Percentiles rank a stretch among this genome's conserved stretches.
These are phyloP conservation scores for Mediolabrus comicus DNA, from an alignment of 108 stramenopile species.

Conservation along the genomic window DNA sequence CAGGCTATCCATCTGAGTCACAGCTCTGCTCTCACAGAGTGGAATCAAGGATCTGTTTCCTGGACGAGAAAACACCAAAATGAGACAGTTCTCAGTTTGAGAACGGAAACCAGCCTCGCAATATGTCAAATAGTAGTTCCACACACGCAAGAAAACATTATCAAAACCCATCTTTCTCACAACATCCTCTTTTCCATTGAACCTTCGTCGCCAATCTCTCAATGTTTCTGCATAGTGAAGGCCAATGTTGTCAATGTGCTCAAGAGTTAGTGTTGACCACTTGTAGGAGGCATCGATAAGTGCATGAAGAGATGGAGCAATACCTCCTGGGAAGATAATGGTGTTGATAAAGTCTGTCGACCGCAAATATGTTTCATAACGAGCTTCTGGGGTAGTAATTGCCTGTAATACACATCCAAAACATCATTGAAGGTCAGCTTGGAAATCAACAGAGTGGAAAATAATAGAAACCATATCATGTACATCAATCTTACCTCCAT, in stretches of 20 bases:
- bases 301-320: conserved; percentile 88
- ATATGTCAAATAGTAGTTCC: conserved; percentile 96
- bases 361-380: conserved; percentile 87
- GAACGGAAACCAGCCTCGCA: conserved; percentile 94
- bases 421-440: too few relatives aligned
- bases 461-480: background rate
- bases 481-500: conserved; percentile 79
- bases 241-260: conserved; percentile 90
- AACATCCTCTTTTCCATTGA: conserved; percentile 67
- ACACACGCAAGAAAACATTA: conserved; percentile 90
- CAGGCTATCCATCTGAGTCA: conserved; percentile 54
- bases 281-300: conserved; percentile 86
- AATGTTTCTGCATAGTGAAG: conserved; percentile 95
- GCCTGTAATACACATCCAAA: too few relatives aligned
- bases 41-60: conserved; percentile 65
- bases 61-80: conserved; percentile 76
- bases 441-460: background rate
- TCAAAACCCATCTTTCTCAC: conserved; percentile 90
- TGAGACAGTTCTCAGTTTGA: conserved; percentile 76
- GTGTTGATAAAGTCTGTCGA: conserved; percentile 97
- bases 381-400: conserved; percentile 94
- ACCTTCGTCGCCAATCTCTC: conserved; percentile 91
- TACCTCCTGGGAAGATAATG: conserved; percentile 94
- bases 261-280: conserved; percentile 74
- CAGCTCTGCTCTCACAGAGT: conserved; percentile 61